Conservation (phyloP, 192 early-diverging fungal genomes). For the Linnemannia exigua region DNA sequence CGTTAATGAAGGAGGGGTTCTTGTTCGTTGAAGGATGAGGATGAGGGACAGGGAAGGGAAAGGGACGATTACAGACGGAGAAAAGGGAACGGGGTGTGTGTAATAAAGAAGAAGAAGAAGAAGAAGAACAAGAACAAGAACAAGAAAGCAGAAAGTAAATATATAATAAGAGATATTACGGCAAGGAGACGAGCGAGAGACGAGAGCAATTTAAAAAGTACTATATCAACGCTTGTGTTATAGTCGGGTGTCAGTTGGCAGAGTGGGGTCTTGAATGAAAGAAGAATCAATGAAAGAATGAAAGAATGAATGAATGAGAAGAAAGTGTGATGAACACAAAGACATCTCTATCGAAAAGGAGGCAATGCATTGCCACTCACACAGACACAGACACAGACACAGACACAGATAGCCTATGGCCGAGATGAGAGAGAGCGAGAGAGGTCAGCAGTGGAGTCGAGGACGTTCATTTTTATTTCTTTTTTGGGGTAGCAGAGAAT, state of each 20-base stretch:
- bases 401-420: not conserved
- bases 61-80: conserved; percentile 1
- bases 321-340: not conserved
- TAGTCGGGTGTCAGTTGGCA: not conserved
- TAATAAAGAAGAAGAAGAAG: not conserved
- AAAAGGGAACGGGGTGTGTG: not conserved
- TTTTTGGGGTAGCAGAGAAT: not conserved
- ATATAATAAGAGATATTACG: not conserved
- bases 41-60: not conserved
- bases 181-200: not conserved
- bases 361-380: not conserved
- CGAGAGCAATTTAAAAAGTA: not conserved
- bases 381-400: not conserved
- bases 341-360: too few relatives aligned
- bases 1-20: not conserved
- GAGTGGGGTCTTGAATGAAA: not conserved
- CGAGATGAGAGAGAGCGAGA: not conserved
- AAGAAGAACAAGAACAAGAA: not conserved
- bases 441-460: not conserved
- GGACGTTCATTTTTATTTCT: not conserved
- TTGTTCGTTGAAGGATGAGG: not conserved
- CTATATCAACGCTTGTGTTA: not conserved
- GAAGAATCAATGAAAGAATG: not conserved
- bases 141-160: not conserved
- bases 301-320: not conserved